Conservation (phyloP, 176 grass and related monocot genomes). For the Paspalum notatum region DNA sequence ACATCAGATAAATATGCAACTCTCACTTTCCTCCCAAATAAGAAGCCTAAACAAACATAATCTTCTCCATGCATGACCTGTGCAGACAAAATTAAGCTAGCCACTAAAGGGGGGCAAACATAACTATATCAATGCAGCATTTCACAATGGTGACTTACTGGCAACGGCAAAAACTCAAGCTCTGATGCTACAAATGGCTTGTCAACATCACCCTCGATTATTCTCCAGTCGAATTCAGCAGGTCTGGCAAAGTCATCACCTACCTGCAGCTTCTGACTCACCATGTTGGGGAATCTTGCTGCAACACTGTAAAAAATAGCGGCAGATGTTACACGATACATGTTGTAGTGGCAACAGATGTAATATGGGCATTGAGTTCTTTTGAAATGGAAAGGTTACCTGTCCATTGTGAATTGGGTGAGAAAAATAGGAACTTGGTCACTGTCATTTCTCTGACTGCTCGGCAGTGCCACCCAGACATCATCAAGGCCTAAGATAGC, state of each 20-base stretch:
- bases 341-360: neutral
- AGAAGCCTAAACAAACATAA: slow-evolving; percentile 86
- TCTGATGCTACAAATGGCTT: slow-evolving; percentile 70
- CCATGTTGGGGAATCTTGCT: slow-evolving; percentile 66
- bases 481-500: slow-evolving; percentile 82
- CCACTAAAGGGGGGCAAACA: neutral
- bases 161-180: slow-evolving; percentile 80
- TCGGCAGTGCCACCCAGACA: slow-evolving; percentile 52
- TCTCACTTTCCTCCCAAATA: slow-evolving; percentile 69
- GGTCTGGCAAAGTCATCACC: slow-evolving; percentile 50
- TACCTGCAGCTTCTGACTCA: slow-evolving; percentile 57
- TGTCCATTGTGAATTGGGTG: slow-evolving; percentile 78
- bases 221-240: slow-evolving; percentile 68
- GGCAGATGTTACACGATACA: neutral
- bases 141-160: slow-evolving; percentile 44
- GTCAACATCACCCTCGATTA: slow-evolving; percentile 59
- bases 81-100: neutral
- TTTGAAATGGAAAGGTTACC: slow-evolving; percentile 36
- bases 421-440: slow-evolving; percentile 63
- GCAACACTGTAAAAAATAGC: slow-evolving; percentile 53
- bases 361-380: neutral
- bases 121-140: neutral
- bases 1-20: slow-evolving; percentile 91
- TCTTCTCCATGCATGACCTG: slow-evolving; percentile 89
- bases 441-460: slow-evolving; percentile 46